These are phyloP conservation scores for Thalassiosira hispida DNA, from an alignment of 352 stramenopile species.

Conservation along the genomic window DNA sequence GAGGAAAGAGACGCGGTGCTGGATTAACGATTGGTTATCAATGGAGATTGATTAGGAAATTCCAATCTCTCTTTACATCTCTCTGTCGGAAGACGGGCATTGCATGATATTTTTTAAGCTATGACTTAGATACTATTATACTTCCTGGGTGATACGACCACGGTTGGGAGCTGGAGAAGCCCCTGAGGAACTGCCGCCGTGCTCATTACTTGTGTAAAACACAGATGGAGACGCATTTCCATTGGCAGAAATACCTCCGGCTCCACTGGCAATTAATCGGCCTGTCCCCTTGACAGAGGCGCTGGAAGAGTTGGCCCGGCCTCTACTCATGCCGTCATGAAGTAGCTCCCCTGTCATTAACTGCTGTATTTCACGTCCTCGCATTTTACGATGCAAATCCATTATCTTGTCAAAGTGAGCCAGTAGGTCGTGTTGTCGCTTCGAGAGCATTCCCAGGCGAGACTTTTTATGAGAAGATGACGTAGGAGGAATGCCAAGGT, in stretches of 20 bases:
- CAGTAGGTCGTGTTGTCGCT: slow-evolving; percentile 45
- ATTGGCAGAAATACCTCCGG: slow-evolving; percentile 8
- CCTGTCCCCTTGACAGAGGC: background rate
- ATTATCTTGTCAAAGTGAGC: slow-evolving; percentile 57
- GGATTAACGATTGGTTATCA: too few species aligned
- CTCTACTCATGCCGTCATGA: slow-evolving; percentile 33
- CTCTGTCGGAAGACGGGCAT: too few species aligned
- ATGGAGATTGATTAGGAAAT: too few species aligned
- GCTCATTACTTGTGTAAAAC: slow-evolving; percentile 16
- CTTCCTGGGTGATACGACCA: slow-evolving; percentile 53
- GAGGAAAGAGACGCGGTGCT: too few species aligned
- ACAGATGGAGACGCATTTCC: slow-evolving; percentile 15
- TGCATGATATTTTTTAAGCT: too few species aligned
- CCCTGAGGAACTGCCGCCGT: slow-evolving; percentile 3
- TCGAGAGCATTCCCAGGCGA: slow-evolving; percentile 1
- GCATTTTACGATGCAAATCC: slow-evolving; percentile 55
- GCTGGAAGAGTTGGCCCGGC: slow-evolving; percentile 4
- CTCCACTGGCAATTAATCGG: slow-evolving; percentile 4
- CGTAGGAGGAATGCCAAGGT: slow-evolving; percentile 74
- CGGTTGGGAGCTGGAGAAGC: slow-evolving; percentile 8
- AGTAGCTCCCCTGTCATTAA: slow-evolving; percentile 40
- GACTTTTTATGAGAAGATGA: slow-evolving; percentile 2
- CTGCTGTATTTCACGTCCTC: slow-evolving; percentile 45
- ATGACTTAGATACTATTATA: slow-evolving; percentile 40
- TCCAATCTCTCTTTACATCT: background rate